Evolutionary conservation across 805 yeast genomes (phyloP).

Genomic region (Starmera dryadoides): DNA sequence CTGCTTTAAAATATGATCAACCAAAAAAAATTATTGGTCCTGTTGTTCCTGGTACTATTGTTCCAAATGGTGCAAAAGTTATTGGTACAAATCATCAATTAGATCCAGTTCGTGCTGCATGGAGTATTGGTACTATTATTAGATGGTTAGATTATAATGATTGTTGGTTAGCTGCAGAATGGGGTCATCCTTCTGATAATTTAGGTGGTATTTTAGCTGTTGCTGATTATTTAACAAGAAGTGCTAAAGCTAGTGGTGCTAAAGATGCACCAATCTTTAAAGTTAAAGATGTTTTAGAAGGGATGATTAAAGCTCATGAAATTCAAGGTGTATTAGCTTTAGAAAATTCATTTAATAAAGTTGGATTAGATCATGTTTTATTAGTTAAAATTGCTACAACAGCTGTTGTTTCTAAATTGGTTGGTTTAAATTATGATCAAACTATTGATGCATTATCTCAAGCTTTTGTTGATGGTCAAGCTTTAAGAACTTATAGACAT

Average conservation of each 20-base stretch:
- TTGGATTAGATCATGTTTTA: constrained; percentile 54
- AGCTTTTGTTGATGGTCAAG: constrained; percentile 55
- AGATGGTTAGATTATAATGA: constrained; percentile 59
- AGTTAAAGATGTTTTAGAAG: constrained; percentile 42
- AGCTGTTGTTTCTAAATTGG: constrained; percentile 48
- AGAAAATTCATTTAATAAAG: constrained; percentile 53
- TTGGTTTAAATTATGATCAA: constrained; percentile 43
- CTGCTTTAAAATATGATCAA: constrained; percentile 46
- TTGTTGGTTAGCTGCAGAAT: constrained; percentile 64
- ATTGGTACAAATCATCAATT: constrained; percentile 42
- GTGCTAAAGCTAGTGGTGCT: constrained; percentile 30
- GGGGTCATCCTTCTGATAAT: constrained; percentile 64
- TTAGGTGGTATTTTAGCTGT: constrained; percentile 53
- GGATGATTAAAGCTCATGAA: constrained; percentile 59
- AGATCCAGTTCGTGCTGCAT: constrained; percentile 55
- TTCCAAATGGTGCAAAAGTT: constrained; percentile 49
- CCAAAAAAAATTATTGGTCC: constrained; percentile 44
- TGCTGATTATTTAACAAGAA: constrained; percentile 46
- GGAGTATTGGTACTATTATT: constrained; percentile 47
- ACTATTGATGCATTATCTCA: constrained; percentile 50
- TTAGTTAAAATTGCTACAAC: constrained; percentile 55
- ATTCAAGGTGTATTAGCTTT: constrained; percentile 53
- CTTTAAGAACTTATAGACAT: constrained; percentile 54
- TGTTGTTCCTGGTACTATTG: constrained; percentile 47
- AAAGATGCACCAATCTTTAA: constrained; percentile 34